Evolutionary conservation across 2,329 filamentous ascomycete genomes (phyloP).

Genomic region (Aspergillus sp.): DNA sequence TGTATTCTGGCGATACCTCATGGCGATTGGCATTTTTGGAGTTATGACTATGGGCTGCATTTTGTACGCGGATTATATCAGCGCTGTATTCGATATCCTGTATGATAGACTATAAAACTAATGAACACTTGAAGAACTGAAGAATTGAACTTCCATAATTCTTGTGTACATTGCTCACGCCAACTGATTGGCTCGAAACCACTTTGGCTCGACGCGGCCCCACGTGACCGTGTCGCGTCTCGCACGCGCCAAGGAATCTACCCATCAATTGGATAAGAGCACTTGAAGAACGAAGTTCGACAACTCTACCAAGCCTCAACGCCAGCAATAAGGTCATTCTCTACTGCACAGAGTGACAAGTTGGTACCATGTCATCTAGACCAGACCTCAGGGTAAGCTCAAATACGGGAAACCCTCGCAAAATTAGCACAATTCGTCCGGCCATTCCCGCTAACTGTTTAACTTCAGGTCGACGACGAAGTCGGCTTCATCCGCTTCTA

Average conservation of each 20-base stretch:
- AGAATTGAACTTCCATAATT: background rate
- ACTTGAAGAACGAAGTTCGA: background rate
- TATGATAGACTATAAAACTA: constrained; percentile 3
- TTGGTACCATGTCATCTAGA: constrained; percentile 64
- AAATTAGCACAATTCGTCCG: background rate
- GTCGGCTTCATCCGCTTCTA: constrained; percentile 96
- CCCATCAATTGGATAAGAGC: background rate
- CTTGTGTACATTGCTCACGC: background rate
- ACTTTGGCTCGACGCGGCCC: constrained; percentile 28
- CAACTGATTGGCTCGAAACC: constrained; percentile 14
- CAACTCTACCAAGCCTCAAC: constrained; percentile 1
- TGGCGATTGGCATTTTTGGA: constrained; percentile 25
- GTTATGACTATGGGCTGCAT: constrained; percentile 25
- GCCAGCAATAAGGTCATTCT: constrained; percentile 7
- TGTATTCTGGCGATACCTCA: constrained; percentile 19
- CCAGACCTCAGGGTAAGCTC: constrained; percentile 66
- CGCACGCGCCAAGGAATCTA: constrained; percentile 4
- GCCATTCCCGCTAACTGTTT: background rate
- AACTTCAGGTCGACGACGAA: constrained; percentile 82
- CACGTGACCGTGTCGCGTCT: constrained; percentile 33
- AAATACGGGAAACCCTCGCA: background rate
- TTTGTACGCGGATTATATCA: constrained; percentile 18
- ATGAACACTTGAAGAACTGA: too few species aligned
- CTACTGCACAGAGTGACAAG: constrained; percentile 15
- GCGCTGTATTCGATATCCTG: constrained; percentile 19